These are phyloP conservation scores for Tuctoria greenei DNA, from an alignment of 176 grass and related monocot genomes.

Conservation along the genomic window DNA sequence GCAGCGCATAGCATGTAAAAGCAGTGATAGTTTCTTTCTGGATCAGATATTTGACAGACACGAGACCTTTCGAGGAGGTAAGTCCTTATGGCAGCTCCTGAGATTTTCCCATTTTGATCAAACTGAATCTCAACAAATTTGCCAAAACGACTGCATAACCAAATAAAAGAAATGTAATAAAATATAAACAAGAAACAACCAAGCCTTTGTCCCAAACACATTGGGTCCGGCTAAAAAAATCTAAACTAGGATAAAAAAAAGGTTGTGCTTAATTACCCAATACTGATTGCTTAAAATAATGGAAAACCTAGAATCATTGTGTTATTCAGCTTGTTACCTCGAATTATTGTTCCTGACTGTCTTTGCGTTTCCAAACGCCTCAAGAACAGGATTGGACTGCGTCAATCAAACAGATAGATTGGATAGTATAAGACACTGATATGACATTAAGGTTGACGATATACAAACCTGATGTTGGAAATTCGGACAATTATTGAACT, in stretches of 20 bases:
- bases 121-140: constrained; percentile 97
- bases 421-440: constrained; percentile 37
- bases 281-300: background rate
- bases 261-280: constrained; percentile 1
- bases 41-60: constrained; percentile 94
- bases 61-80: constrained; percentile 89
- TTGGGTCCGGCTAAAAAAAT: no score
- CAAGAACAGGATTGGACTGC: constrained; percentile 91
- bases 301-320: constrained; percentile 5
- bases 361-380: constrained; percentile 95
- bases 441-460: constrained; percentile 35
- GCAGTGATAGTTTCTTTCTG: constrained; percentile 92
- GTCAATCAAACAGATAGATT: constrained; percentile 44
- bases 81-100: constrained; percentile 88
- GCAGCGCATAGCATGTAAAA: constrained; percentile 93
- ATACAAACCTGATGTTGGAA: constrained; percentile 12
- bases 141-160: constrained; percentile 68
- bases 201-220: no score
- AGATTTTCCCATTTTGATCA: constrained; percentile 71
- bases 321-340: constrained; percentile 49
- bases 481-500: no score
- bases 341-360: constrained; percentile 96
- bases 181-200: no score
- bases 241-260: constrained; percentile 29
- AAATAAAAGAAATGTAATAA: constrained; percentile 34